These are phyloP conservation scores for Beauveria brongniartii DNA, from an alignment of 2,329 filamentous ascomycete species.

Conservation along the genomic window DNA sequence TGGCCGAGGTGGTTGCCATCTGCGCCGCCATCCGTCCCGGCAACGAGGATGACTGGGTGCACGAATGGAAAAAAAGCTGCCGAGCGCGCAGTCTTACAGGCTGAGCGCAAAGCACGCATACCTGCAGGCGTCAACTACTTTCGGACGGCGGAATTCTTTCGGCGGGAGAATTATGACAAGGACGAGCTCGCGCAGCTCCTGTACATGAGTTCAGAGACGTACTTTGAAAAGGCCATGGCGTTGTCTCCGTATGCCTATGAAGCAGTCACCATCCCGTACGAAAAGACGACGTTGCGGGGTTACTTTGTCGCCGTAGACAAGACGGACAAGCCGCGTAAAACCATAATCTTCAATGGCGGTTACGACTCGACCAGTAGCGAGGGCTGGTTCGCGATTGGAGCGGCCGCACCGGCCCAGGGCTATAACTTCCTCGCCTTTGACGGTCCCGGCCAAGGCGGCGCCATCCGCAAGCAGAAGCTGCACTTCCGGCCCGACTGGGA, in stretches of 20 bases:
- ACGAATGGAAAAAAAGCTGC: background rate
- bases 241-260: background rate
- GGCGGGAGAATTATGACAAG: background rate
- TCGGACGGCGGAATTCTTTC: constrained; percentile 5
- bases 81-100: background rate
- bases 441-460: constrained; percentile 1
- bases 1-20: constrained; percentile 5
- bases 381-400: constrained; percentile 5
- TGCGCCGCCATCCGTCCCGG: constrained; percentile 1
- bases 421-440: constrained; percentile 8
- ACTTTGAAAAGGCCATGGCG: constrained; percentile 2
- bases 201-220: background rate
- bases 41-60: constrained; percentile 3
- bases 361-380: constrained; percentile 6
- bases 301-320: background rate
- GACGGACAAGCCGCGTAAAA: background rate
- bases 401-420: background rate
- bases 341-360: constrained; percentile 4
- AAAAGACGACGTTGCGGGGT: constrained; percentile 1
- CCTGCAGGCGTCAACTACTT: constrained; percentile 5
- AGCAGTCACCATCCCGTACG: background rate
- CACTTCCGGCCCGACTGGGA: constrained; percentile 7
- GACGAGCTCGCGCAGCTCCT: background rate
- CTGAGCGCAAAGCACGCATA: background rate
- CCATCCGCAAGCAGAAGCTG: background rate